Conservation (phyloP, 306 rosid genomes). For the Astragalus membranaceus region DNA sequence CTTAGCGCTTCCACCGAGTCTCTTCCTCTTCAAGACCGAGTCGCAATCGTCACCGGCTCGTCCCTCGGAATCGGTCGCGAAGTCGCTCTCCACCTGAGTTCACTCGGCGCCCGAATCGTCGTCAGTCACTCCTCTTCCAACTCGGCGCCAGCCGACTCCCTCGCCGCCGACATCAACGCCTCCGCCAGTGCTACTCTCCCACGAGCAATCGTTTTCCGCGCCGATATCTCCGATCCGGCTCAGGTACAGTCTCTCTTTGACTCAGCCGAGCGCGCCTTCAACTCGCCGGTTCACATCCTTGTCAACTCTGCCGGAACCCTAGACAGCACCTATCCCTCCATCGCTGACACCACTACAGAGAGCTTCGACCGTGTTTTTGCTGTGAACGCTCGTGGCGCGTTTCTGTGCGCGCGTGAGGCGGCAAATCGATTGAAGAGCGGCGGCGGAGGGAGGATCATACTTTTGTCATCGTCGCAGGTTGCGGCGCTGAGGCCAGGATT, state of each 20-base stretch:
- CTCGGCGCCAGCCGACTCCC: slow-evolving; percentile 29
- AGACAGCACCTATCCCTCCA: slow-evolving; percentile 25
- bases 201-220: slow-evolving; percentile 31
- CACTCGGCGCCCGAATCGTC: slow-evolving; percentile 43
- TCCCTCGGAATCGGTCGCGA: slow-evolving; percentile 51
- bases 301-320: slow-evolving; percentile 43
- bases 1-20: neutral
- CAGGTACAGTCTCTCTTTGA: slow-evolving; percentile 48
- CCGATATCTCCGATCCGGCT: slow-evolving; percentile 42
- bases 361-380: slow-evolving; percentile 29
- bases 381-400: slow-evolving; percentile 47
- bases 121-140: slow-evolving; percentile 40
- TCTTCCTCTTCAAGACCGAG: slow-evolving; percentile 29
- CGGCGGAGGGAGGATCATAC: slow-evolving; percentile 47
- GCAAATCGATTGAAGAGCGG: slow-evolving; percentile 41
- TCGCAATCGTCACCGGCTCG: slow-evolving; percentile 49
- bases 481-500: slow-evolving; percentile 19
- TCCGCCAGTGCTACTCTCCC: neutral
- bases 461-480: slow-evolving; percentile 37
- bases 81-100: slow-evolving; percentile 41
- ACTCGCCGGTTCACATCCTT: slow-evolving; percentile 33
- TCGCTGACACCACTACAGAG: slow-evolving; percentile 24
- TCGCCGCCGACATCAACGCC: slow-evolving; percentile 30
- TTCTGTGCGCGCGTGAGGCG: slow-evolving; percentile 43
- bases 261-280: slow-evolving; percentile 33